Percentiles rank a stretch among this genome's conserved stretches.
These are phyloP conservation scores for Linum lewisii DNA, from an alignment of 345 rosid genomes.

Conservation along the genomic window DNA sequence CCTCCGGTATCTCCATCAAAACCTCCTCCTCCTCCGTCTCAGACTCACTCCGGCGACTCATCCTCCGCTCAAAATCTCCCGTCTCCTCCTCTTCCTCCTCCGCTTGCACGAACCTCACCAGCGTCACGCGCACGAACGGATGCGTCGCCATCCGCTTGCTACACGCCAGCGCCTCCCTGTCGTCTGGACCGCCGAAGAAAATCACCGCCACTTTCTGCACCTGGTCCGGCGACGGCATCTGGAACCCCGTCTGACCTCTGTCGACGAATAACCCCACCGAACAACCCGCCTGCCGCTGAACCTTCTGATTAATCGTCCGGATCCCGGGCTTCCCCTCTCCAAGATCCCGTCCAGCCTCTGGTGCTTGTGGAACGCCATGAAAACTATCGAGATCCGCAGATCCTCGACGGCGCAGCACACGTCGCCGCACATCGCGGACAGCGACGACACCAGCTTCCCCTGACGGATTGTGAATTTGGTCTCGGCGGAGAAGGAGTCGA, in stretches of 20 bases:
- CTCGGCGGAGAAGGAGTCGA: conserved; percentile 46
- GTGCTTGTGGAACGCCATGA: conserved; percentile 84
- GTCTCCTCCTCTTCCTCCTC: conserved; percentile 1
- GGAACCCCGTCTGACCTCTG: conserved; percentile 62
- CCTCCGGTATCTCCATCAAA: conserved; percentile 34
- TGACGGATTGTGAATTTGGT: conserved; percentile 43
- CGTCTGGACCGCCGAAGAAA: conserved; percentile 88
- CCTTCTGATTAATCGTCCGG: conserved; percentile 55
- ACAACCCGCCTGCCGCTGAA: conserved; percentile 68
- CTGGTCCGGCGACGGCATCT: conserved; percentile 35
- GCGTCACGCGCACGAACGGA: conserved; percentile 37
- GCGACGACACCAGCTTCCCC: conserved; percentile 46
- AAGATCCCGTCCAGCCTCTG: conserved; percentile 68
- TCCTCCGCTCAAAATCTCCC: neutral
- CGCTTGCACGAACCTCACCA: conserved; percentile 39
- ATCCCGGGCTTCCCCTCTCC: conserved; percentile 51
- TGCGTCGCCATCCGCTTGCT: conserved; percentile 44
- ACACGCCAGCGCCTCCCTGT: conserved; percentile 77
- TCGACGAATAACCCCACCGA: conserved; percentile 66
- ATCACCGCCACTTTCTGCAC: conserved; percentile 54
- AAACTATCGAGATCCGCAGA: conserved; percentile 51
- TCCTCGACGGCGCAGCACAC: conserved; percentile 61
- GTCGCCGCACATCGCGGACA: conserved; percentile 49
- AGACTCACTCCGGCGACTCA: conserved; percentile 11
- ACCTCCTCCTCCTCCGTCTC: conserved; percentile 18